phyloP scores from a whole-genome alignment of 495 filamentous ascomycete genomes.

The Astrocystis sublimbata region DNA sequence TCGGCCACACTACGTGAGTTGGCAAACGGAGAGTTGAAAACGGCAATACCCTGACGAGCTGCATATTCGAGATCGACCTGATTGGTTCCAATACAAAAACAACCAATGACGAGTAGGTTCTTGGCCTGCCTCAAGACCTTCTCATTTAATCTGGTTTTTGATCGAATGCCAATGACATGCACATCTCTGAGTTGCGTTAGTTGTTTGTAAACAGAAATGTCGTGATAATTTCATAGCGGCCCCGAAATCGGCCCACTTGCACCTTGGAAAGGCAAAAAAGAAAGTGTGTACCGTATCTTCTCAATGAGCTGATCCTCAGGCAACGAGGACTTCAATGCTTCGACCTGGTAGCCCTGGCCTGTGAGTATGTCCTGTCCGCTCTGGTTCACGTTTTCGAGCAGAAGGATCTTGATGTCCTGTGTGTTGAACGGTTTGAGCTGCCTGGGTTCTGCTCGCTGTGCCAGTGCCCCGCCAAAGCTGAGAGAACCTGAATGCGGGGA shows the following conservation, averaged over 20 bases:
- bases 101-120: slow-evolving; percentile 93
- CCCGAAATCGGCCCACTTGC: neutral
- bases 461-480: slow-evolving; percentile 42
- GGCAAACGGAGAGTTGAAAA: slow-evolving; percentile 99
- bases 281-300: slow-evolving; percentile 92
- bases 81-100: slow-evolving; percentile 99
- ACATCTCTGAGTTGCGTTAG: slow-evolving; percentile 64
- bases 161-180: slow-evolving; percentile 96
- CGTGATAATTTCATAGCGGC: slow-evolving; percentile 9
- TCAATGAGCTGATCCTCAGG: slow-evolving; percentile 92
- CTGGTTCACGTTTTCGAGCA: slow-evolving; percentile 94
- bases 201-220: slow-evolving; percentile 7
- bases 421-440: slow-evolving; percentile 94
- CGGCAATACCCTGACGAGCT: slow-evolving; percentile 86
- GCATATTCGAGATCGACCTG: slow-evolving; percentile 95
- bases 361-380: slow-evolving; percentile 80
- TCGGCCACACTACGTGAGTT: slow-evolving; percentile 98
- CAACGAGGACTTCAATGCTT: slow-evolving; percentile 83
- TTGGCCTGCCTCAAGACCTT: slow-evolving; percentile 85
- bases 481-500: slow-evolving; percentile 62
- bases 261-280: too few species aligned
- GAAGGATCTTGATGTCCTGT: slow-evolving; percentile 90
- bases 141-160: slow-evolving; percentile 91
- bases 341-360: slow-evolving; percentile 93
- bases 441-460: slow-evolving; percentile 53